Evolutionary conservation across 2,329 filamentous ascomycete species (phyloP).

Genomic region (Aspergillus sp.): DNA sequence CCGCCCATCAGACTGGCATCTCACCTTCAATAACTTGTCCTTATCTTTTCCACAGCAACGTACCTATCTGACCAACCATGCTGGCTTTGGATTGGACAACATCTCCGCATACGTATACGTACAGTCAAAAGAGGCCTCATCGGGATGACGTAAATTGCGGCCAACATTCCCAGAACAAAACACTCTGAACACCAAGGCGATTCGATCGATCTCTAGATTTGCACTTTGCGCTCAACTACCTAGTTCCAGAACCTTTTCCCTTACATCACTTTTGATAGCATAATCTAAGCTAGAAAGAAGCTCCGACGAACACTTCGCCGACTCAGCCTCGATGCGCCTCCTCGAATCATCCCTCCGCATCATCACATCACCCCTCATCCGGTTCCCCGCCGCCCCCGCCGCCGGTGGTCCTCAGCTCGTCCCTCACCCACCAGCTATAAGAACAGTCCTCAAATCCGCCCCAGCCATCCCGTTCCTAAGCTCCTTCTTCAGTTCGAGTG

Average conservation of each 20-base stretch:
- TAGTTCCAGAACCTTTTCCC: no score
- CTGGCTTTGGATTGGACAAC: not conserved
- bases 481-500: conserved; percentile 71
- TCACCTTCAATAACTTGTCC: not conserved
- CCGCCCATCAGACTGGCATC: not conserved
- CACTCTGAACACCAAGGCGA: not conserved
- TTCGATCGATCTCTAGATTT: not conserved
- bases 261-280: not conserved
- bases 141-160: conserved; percentile 1
- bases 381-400: conserved; percentile 19
- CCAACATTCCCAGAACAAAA: not conserved
- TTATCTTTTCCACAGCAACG: no score
- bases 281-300: not conserved
- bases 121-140: not conserved
- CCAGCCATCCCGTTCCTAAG: conserved; percentile 78
- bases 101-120: not conserved
- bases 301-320: not conserved
- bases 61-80: not conserved
- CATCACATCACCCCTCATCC: conserved; percentile 28
- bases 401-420: conserved; percentile 19
- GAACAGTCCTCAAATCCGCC: conserved; percentile 64
- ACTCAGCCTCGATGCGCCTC: conserved; percentile 32
- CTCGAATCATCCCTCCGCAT: conserved; percentile 25
- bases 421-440: conserved; percentile 35
- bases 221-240: not conserved